phyloP scores from a whole-genome alignment of 2,329 filamentous ascomycete genomes.

The Diaporthe eres region DNA sequence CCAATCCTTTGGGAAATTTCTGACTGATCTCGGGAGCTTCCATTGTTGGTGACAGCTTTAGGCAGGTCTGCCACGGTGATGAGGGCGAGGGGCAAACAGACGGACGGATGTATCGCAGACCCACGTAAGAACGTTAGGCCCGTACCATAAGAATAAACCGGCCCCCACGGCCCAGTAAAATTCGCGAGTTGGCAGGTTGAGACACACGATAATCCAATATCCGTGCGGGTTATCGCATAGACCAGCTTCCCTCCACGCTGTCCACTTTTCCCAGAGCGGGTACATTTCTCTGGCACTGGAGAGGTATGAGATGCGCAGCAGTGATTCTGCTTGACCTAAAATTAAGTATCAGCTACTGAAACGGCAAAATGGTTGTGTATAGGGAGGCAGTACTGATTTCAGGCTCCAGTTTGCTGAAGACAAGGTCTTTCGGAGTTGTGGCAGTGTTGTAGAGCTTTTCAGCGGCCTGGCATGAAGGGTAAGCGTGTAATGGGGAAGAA shows the following conservation, averaged over 20 bases:
- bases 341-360: background rate
- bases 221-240: background rate
- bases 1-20: background rate
- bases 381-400: background rate
- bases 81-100: background rate
- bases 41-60: background rate
- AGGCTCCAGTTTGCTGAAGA: background rate
- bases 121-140: background rate
- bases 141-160: background rate
- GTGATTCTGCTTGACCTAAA: background rate
- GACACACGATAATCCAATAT: background rate
- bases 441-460: background rate
- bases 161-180: background rate
- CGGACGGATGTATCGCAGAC: background rate
- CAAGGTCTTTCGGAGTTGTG: background rate
- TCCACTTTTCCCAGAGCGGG: background rate
- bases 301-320: background rate
- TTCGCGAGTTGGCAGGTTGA: conserved; percentile 4
- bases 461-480: background rate
- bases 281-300: background rate
- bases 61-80: background rate
- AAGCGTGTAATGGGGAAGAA: background rate
- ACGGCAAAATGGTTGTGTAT: background rate
- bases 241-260: background rate
- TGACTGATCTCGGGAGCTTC: background rate